These are phyloP conservation scores for Ambrosia artemisiifolia DNA, from an alignment of 129 eudicot genomes.

Conservation along the genomic window DNA sequence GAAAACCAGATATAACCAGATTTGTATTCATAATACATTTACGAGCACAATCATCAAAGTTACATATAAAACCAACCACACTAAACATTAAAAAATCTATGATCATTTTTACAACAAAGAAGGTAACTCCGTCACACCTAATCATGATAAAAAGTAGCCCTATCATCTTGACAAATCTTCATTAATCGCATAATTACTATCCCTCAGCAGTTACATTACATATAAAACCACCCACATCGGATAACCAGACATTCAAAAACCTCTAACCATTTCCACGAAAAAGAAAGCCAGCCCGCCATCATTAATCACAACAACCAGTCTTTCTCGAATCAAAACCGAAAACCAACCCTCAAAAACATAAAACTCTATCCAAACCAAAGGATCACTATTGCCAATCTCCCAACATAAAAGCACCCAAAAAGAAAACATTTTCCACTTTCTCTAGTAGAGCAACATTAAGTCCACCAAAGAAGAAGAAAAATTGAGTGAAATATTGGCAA, in stretches of 20 bases:
- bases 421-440: neutral
- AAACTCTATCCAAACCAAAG: neutral
- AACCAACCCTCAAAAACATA: neutral
- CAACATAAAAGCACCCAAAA: conserved; percentile 7
- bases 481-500: conserved; percentile 13
- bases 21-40: neutral
- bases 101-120: no score
- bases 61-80: no score
- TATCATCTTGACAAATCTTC: neutral
- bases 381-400: conserved; percentile 19
- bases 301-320: neutral
- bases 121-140: no score
- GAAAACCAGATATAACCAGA: neutral
- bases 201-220: neutral
- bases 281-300: neutral
- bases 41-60: neutral
- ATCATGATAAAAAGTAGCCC: no score
- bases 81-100: no score
- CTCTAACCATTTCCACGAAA: neutral
- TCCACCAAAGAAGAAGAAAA: conserved; percentile 17
- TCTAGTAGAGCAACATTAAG: conserved; percentile 6
- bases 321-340: neutral
- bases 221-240: neutral
- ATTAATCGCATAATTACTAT: neutral
- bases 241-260: neutral